These are phyloP conservation scores for Kazachstania africana DNA, from an alignment of 805 yeast genomes.

Conservation along the genomic window DNA sequence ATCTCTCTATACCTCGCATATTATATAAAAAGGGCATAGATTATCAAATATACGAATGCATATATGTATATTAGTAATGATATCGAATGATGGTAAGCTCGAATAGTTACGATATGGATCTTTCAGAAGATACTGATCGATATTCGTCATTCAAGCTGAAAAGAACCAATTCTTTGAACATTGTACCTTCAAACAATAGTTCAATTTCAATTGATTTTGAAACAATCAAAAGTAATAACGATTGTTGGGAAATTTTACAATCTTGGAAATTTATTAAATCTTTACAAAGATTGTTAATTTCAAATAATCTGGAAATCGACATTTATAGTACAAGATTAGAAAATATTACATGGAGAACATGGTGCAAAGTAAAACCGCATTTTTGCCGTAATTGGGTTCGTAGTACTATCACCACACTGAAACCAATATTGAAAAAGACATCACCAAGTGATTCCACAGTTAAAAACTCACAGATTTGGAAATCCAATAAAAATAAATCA, in stretches of 20 bases:
- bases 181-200: background rate
- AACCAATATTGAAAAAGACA: slow-evolving; percentile 3
- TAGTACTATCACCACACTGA: too few species aligned
- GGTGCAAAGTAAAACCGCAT: slow-evolving; percentile 1
- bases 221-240: slow-evolving; percentile 86
- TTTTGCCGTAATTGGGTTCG: background rate
- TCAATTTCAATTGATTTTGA: slow-evolving; percentile 10
- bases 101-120: too few species aligned
- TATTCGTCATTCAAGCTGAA: too few species aligned
- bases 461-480: too few species aligned
- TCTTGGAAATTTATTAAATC: slow-evolving; percentile 77
- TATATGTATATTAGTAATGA: background rate
- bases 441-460: too few species aligned
- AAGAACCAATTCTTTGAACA: background rate
- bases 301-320: slow-evolving; percentile 33
- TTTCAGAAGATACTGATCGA: too few species aligned
- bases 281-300: background rate
- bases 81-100: too few species aligned
- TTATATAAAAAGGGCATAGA: too few species aligned
- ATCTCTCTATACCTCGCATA: too few species aligned
- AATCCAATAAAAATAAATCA: too few species aligned
- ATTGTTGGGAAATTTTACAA: slow-evolving; percentile 64
- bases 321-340: slow-evolving; percentile 67
- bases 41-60: background rate
- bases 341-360: slow-evolving; percentile 89